These are phyloP conservation scores for Exophiala bonariae DNA, from an alignment of 2,329 filamentous ascomycete genomes.

Conservation along the genomic window DNA sequence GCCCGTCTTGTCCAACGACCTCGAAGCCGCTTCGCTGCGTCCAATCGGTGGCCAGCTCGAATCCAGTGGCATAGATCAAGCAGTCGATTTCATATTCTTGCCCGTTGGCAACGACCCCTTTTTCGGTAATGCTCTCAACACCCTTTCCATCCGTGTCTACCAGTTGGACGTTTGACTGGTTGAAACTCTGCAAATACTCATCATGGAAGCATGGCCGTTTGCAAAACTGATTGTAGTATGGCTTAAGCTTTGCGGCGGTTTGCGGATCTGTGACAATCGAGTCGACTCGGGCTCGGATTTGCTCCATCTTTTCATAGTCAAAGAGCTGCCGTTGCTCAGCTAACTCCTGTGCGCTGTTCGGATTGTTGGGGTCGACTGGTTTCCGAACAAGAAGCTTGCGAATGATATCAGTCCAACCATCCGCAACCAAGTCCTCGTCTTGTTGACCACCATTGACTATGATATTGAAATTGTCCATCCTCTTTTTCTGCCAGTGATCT, in stretches of 20 bases:
- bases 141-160: conserved; percentile 61
- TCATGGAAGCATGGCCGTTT: conserved; percentile 66
- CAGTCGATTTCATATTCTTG: conserved; percentile 51
- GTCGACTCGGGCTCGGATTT: conserved; percentile 46
- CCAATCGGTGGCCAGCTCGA: conserved; percentile 26
- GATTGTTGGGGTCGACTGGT: not conserved
- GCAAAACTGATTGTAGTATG: conserved; percentile 64
- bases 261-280: conserved; percentile 52
- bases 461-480: conserved; percentile 32
- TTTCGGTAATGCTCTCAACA: conserved; percentile 46
- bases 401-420: conserved; percentile 30
- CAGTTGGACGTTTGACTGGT: conserved; percentile 57
- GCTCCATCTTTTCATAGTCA: conserved; percentile 24
- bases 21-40: conserved; percentile 25
- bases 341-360: conserved; percentile 2
- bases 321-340: conserved; percentile 18
- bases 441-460: conserved; percentile 22
- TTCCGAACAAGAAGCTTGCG: conserved; percentile 11
- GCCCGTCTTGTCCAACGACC: conserved; percentile 28
- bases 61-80: conserved; percentile 51
- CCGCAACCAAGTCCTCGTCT: conserved; percentile 29
- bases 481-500: conserved; percentile 29
- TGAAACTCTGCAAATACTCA: conserved; percentile 60
- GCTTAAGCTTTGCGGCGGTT: conserved; percentile 55
- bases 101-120: conserved; percentile 49